phyloP scores from a whole-genome alignment of 106 monocot species.

The Dactylorhiza incarnata region DNA sequence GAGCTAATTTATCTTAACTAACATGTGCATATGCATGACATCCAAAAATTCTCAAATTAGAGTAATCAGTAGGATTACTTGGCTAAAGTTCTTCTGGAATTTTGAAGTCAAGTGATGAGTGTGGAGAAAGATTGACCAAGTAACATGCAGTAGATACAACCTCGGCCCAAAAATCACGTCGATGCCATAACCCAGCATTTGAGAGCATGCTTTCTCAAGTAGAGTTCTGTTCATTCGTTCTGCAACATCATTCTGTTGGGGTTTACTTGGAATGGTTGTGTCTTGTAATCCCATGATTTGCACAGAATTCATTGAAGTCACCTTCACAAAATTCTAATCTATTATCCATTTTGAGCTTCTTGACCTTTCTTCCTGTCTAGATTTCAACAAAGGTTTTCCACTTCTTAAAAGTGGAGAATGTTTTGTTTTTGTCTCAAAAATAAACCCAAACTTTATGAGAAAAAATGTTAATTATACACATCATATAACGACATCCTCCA shows the following conservation, averaged over 20 bases:
- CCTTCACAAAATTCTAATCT: neutral
- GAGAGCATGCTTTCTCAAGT: neutral
- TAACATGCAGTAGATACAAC: no score
- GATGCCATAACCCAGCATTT: neutral
- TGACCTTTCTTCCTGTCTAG: neutral
- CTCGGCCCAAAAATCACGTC: neutral
- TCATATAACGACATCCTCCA: neutral
- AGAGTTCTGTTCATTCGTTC: neutral
- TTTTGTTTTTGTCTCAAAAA: neutral
- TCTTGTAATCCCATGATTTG: neutral
- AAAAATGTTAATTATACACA: neutral
- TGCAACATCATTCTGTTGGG: neutral
- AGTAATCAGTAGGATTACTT: neutral
- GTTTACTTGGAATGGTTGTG: neutral
- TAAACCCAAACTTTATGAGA: neutral
- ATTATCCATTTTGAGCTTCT: neutral
- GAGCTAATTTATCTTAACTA: neutral
- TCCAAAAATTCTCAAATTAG: no score
- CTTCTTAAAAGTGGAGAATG: neutral
- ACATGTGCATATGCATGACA: neutral
- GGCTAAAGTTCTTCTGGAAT: conserved; percentile 1
- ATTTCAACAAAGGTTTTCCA: neutral
- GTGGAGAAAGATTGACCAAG: neutral
- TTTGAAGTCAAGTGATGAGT: neutral
- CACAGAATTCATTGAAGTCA: neutral